Evolutionary conservation across 148 eudicot genomes (phyloP).

Genomic region (Pharnaceum exiguum): DNA sequence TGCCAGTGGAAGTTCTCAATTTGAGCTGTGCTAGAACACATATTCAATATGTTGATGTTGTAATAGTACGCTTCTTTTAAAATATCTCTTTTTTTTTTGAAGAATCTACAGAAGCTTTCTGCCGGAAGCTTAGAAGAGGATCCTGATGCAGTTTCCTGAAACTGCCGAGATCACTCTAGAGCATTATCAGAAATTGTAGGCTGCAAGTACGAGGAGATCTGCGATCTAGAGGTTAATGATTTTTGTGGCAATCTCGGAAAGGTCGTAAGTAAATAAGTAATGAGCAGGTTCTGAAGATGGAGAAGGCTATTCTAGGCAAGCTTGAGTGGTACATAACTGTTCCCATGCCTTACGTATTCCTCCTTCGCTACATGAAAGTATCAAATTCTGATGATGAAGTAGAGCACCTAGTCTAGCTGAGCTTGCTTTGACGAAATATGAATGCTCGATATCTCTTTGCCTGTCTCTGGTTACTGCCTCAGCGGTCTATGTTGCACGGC

Average conservation of each 20-base stretch:
- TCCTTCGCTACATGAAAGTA: conserved; percentile 68
- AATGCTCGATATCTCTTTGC: conserved; percentile 25
- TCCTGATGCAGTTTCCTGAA: too few species aligned
- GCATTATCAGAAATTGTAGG: too few species aligned
- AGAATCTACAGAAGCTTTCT: too few species aligned
- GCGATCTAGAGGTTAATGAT: conserved; percentile 84
- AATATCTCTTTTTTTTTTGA: too few species aligned
- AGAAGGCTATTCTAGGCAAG: conserved; percentile 47
- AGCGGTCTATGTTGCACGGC: conserved; percentile 78
- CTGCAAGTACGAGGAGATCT: conserved; percentile 89
- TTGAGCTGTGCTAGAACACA: too few species aligned
- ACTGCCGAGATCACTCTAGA: too few species aligned
- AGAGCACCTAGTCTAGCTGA: conserved; percentile 44
- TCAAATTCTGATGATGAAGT: conserved; percentile 46
- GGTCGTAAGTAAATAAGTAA: conserved; percentile 43
- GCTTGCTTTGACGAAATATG: conserved; percentile 67
- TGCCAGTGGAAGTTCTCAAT: too few species aligned
- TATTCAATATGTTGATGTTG: too few species aligned
- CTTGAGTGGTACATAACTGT: conserved; percentile 65
- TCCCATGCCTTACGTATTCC: conserved; percentile 63
- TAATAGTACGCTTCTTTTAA: too few species aligned
- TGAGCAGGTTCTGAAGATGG: conserved; percentile 60
- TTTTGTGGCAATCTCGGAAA: conserved; percentile 53
- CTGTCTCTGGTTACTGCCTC: conserved; percentile 90
- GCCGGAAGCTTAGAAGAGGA: too few species aligned